Base-by-base conservation (phyloP, 495 filamentous ascomycete species). In the Trichocladium uniseriatum region DNA sequence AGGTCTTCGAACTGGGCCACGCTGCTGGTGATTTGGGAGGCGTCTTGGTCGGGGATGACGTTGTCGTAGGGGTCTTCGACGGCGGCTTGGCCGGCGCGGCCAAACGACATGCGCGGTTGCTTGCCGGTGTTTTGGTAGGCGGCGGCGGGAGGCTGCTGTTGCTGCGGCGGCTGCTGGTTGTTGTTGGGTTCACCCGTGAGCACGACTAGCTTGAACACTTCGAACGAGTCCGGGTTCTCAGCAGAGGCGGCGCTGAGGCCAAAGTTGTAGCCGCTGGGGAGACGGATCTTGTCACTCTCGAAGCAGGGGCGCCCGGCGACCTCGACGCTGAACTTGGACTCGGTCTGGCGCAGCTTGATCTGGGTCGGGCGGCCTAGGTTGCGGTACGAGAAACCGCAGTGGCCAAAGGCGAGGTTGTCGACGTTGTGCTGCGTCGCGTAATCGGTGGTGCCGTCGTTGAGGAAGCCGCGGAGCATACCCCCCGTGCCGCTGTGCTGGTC, bases 171-270 rank as follows among this genome's bases (percentile, higher is more conserved):
- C 16, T 60, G 62, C 4, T 54, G 68, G 61, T 57, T 60, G 60
- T 49, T 63, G 64, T 48, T 56, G 54, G 59, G 68, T 36, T 76
- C 70, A 22, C 35, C 39, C 13, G 73, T 79, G 60, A 80, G 75
- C 31, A 90, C 74, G 32, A 86, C 69, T 58, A 97, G 79, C 57
- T 91, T 94, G 74, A 89, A 91, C 52, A 92, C 65, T 67, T 98
- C 92, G 62, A 95, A 95, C 22, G 88, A 94, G 64, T 98, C 92
- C 0, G 92, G 87, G 55, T 79, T 89, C 51, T 96, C 89, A 22
- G 88, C 87, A 7, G 87, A 89, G 4, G 84, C 86, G 28, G 91
- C 92, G 2, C 85, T 84, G 53, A 98, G 69, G 60, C 92, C 92
- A 51, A 94, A 87, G 64, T 78, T 79, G 68, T 97, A 94, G 57